These are phyloP conservation scores for Skeletonema costatum DNA, from an alignment of 108 stramenopile species.

Conservation along the genomic window DNA sequence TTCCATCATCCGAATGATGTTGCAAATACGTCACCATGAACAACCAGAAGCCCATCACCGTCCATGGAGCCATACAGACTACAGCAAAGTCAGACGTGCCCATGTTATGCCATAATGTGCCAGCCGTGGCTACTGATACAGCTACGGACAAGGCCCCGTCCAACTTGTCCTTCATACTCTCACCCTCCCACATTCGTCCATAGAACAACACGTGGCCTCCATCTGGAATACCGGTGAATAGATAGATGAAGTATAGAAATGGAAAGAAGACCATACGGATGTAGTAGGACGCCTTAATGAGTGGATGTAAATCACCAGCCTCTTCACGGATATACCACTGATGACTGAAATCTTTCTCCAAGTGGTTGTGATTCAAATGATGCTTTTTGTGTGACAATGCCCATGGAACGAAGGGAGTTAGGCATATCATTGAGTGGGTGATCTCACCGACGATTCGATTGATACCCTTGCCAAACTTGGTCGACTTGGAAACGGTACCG, in stretches of 20 bases:
- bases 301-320: constrained; percentile 43
- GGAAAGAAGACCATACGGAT: constrained; percentile 67
- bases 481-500: constrained; percentile 49
- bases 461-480: constrained; percentile 26
- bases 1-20: constrained; percentile 87
- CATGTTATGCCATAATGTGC: constrained; percentile 55
- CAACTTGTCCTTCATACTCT: constrained; percentile 45
- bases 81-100: constrained; percentile 62
- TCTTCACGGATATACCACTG: constrained; percentile 81
- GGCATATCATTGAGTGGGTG: constrained; percentile 61
- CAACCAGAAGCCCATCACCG: constrained; percentile 86
- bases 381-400: constrained; percentile 53
- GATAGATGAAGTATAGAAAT: constrained; percentile 70
- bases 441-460: constrained; percentile 74
- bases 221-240: constrained; percentile 68
- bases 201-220: constrained; percentile 75
- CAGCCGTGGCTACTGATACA: constrained; percentile 56
- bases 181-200: constrained; percentile 78
- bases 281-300: constrained; percentile 50
- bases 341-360: constrained; percentile 68
- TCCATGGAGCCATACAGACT: constrained; percentile 75
- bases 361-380: constrained; percentile 71
- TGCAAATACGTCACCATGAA: constrained; percentile 95
- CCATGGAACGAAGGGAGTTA: constrained; percentile 75
- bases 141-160: constrained; percentile 52